Conservation (phyloP, 495 filamentous ascomycete species). For the Choiromyces venosus region DNA sequence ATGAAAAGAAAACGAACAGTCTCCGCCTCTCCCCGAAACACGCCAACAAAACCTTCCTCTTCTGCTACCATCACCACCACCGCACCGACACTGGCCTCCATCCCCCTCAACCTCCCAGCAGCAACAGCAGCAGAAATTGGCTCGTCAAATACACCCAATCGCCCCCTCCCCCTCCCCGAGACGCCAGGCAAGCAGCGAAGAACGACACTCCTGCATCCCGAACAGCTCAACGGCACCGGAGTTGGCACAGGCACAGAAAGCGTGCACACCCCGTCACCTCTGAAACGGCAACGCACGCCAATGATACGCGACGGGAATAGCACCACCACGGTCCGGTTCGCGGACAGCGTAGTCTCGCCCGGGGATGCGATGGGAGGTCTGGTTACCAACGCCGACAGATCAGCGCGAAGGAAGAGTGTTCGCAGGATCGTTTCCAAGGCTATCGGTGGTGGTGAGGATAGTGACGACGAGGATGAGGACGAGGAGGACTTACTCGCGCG, state of each 20-base stretch:
- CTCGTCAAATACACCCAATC: constrained; percentile 21
- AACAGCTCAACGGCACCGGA: constrained; percentile 24
- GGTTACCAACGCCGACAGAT: constrained; percentile 62
- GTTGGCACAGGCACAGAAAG: constrained; percentile 19
- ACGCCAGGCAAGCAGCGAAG: constrained; percentile 34
- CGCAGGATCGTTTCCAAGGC: constrained; percentile 38
- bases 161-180: constrained; percentile 34
- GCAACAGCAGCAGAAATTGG: background rate
- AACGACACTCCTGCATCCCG: constrained; percentile 19
- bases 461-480: constrained; percentile 69
- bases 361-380: constrained; percentile 6
- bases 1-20: background rate
- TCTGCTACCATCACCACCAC: constrained; percentile 19
- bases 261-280: constrained; percentile 34
- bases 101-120: constrained; percentile 5
- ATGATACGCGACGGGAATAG: constrained; percentile 25
- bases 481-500: constrained; percentile 67
- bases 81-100: constrained; percentile 21
- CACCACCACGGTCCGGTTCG: constrained; percentile 23
- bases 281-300: constrained; percentile 30
- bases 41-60: constrained; percentile 26
- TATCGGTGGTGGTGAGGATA: constrained; percentile 39
- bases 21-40: background rate
- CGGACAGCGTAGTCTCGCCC: constrained; percentile 19
- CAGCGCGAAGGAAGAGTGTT: constrained; percentile 80